These are phyloP conservation scores for Mortierella alpina DNA, from an alignment of 192 early-diverging fungal species.

Conservation along the genomic window DNA sequence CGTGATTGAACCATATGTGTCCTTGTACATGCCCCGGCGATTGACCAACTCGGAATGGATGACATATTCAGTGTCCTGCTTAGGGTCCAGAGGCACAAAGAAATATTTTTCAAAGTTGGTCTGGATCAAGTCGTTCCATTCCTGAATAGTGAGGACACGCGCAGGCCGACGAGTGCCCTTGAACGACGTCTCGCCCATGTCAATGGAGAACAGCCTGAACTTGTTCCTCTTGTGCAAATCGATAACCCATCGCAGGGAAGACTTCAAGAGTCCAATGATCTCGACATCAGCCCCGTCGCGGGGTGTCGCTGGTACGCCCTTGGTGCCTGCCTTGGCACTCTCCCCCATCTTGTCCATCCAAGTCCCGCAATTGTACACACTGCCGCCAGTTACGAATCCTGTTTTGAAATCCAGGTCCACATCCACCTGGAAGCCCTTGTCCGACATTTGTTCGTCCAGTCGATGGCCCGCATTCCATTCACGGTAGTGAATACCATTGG, in stretches of 20 bases:
- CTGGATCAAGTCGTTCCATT: conserved; percentile 87
- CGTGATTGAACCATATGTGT: conserved; percentile 77
- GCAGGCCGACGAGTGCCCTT: conserved; percentile 42
- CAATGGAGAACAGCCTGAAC: conserved; percentile 19
- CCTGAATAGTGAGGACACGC: conserved; percentile 62
- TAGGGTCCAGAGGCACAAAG: conserved; percentile 86
- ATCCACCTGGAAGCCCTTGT: conserved; percentile 89
- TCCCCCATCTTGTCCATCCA: conserved; percentile 99
- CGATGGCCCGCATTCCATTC: conserved; percentile 94
- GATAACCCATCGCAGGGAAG: conserved; percentile 84
- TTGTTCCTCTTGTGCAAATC: conserved; percentile 55
- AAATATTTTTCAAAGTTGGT: conserved; percentile 88
- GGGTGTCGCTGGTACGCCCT: conserved; percentile 92
- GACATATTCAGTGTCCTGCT: conserved; percentile 70
- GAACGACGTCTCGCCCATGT: conserved; percentile 57
- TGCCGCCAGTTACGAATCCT: conserved; percentile 91
- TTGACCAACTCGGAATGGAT: conserved; percentile 75
- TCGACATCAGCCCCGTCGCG: conserved; percentile 93
- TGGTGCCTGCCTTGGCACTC: conserved; percentile 91
- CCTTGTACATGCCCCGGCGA: conserved; percentile 95
- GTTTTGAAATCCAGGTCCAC: conserved; percentile 79
- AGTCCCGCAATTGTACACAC: conserved; percentile 93
- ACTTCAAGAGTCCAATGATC: conserved; percentile 91
- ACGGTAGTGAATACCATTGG: conserved; percentile 88
- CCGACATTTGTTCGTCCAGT: conserved; percentile 92